A percentile compares a stretch with the other conserved stretches of the same genome.
Evolutionary conservation across 352 stramenopile genomes (phyloP).

Genomic region (Pythium pyrilobum): DNA sequence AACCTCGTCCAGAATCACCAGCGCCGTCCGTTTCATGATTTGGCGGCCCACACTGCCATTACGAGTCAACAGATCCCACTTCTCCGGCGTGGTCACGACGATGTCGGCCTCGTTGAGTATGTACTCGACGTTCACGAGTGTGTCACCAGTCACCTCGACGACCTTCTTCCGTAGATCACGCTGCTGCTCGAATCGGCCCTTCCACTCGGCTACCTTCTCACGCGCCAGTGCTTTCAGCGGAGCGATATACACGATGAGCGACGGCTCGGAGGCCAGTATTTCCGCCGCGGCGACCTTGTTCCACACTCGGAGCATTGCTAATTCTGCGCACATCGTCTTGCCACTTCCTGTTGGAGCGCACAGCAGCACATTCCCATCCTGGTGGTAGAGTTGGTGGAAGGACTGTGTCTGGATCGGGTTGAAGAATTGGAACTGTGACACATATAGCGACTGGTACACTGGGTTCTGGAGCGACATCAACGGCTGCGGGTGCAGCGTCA

Average conservation of each 20-base stretch:
- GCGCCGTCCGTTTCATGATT: conserved; percentile 66
- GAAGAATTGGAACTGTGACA: conserved; percentile 83
- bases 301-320: conserved; percentile 96
- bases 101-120: conserved; percentile 92
- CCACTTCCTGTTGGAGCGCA: conserved; percentile 95
- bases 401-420: conserved; percentile 97
- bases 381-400: conserved; percentile 97
- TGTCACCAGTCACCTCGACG: conserved; percentile 97
- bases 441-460: conserved; percentile 91
- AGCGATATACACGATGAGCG: conserved; percentile 96
- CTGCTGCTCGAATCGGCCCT: conserved; percentile 84
- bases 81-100: conserved; percentile 97
- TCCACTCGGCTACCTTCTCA: conserved; percentile 97
- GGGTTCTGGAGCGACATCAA: conserved; percentile 89
- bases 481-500: conserved; percentile 95
- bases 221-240: conserved; percentile 96
- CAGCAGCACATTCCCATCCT: conserved; percentile 93
- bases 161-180: conserved; percentile 86
- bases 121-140: conserved; percentile 89
- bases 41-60: conserved; percentile 69
- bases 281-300: conserved; percentile 29
- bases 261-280: conserved; percentile 31
- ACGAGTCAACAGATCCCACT: conserved; percentile 97
- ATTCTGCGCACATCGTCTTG: conserved; percentile 96
- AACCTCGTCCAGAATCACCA: conserved; percentile 98